A percentile compares a stretch with the other conserved stretches of the same genome.
Evolutionary conservation across 345 rosid genomes (phyloP).

Genomic region (Lepidium aucheri): DNA sequence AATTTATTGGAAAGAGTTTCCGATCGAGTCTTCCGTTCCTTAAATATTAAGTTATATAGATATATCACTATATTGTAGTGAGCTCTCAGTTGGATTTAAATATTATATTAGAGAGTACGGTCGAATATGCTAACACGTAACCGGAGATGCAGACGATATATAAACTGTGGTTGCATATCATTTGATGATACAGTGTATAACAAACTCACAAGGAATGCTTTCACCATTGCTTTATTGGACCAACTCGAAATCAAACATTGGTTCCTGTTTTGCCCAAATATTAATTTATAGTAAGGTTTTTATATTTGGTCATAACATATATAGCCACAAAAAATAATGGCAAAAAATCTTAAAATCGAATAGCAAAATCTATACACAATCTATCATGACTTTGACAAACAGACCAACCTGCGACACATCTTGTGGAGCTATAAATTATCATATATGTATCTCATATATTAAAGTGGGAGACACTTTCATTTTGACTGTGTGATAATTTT

Average conservation of each 20-base stretch:
- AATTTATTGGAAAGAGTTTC: conserved; percentile 13
- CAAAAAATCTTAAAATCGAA: too few relatives aligned
- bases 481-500: too few relatives aligned
- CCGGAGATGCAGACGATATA: background rate
- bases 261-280: background rate
- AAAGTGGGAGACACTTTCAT: too few relatives aligned
- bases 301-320: background rate
- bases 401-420: too few relatives aligned
- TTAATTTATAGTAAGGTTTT: background rate
- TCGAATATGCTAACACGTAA: conserved; percentile 21
- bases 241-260: background rate
- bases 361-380: too few relatives aligned
- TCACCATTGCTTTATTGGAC: background rate
- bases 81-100: background rate
- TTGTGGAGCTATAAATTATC: too few relatives aligned
- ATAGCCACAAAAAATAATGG: too few relatives aligned
- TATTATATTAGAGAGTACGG: conserved; percentile 7
- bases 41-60: conserved; percentile 21
- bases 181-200: background rate
- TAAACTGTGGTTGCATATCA: background rate
- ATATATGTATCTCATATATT: too few relatives aligned
- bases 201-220: background rate
- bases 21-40: background rate
- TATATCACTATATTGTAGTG: background rate
- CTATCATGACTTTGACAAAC: too few relatives aligned